Conservation (phyloP, 345 rosid genomes). For the Firmiana major region DNA sequence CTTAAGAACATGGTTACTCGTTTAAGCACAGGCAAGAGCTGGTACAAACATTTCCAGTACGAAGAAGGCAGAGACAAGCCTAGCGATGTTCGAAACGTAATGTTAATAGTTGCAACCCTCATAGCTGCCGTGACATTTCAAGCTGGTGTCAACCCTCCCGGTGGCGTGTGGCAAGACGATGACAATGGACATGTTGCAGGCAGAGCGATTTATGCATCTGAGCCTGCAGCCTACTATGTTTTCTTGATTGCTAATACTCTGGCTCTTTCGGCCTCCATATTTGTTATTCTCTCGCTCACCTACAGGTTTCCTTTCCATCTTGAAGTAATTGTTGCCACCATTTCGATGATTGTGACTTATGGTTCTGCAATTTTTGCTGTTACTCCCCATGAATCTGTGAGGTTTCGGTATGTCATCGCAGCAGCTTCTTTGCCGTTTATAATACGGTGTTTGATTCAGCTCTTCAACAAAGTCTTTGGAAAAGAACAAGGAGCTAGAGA, state of each 20-base stretch:
- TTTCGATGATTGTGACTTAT: slow-evolving; percentile 21
- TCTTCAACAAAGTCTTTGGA: background rate
- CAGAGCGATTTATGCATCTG: background rate
- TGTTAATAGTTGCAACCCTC: background rate
- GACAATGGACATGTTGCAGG: background rate
- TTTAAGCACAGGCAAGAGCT: background rate
- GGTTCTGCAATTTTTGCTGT: slow-evolving; percentile 25
- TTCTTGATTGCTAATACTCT: slow-evolving; percentile 25
- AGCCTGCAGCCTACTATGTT: background rate
- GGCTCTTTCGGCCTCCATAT: slow-evolving; percentile 18
- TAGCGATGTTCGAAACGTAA: background rate
- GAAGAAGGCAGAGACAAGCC: background rate
- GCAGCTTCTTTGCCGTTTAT: slow-evolving; percentile 13
- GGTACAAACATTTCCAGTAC: slow-evolving; percentile 5
- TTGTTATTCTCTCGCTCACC: slow-evolving; percentile 15
- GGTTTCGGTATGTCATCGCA: slow-evolving; percentile 7
- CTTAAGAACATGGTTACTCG: background rate
- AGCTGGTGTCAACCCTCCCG: background rate
- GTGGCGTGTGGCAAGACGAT: background rate
- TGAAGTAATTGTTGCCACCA: slow-evolving; percentile 14
- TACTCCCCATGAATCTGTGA: slow-evolving; percentile 11
- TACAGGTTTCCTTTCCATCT: slow-evolving; percentile 21
- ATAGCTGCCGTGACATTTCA: background rate
- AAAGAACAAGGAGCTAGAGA: background rate
- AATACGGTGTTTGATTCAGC: background rate